Evolutionary conservation across 179 eudicot species (phyloP).

Genomic region (Vitellaria paradoxa): DNA sequence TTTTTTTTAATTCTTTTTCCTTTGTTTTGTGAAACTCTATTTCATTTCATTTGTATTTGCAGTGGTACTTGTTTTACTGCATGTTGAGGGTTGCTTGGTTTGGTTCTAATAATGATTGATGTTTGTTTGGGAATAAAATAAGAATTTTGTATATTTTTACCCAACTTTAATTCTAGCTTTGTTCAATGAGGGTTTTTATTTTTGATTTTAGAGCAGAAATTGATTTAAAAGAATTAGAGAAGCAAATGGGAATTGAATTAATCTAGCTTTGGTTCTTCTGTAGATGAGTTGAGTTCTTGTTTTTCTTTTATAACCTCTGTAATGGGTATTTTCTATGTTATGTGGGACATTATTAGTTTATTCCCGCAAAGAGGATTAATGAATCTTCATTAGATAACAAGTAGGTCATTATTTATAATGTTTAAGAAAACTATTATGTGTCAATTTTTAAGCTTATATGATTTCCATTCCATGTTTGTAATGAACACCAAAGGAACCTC

Average conservation of each 20-base stretch:
- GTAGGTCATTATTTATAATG: background rate
- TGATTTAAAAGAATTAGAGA: background rate
- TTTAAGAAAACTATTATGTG: background rate
- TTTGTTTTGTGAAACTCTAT: background rate
- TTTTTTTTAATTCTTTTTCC: background rate
- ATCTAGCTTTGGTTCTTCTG: background rate
- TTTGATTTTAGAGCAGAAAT: background rate
- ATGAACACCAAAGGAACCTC: too few relatives aligned
- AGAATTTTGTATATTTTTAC: background rate
- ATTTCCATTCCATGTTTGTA: too few relatives aligned
- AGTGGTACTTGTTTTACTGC: background rate
- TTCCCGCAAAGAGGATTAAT: background rate
- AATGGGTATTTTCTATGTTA: background rate
- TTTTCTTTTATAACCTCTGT: background rate
- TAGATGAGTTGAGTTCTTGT: background rate
- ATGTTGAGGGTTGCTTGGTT: background rate
- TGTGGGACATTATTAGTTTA: background rate
- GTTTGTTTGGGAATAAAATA: too few relatives aligned
- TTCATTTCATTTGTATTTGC: background rate
- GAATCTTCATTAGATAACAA: background rate
- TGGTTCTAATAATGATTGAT: background rate
- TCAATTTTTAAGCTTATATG: too few relatives aligned
- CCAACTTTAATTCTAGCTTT: background rate
- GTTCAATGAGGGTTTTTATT: background rate
- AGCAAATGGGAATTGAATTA: background rate